Base-by-base conservation (phyloP, 257 asterid genomes). In the Knoxia roxburghii region DNA sequence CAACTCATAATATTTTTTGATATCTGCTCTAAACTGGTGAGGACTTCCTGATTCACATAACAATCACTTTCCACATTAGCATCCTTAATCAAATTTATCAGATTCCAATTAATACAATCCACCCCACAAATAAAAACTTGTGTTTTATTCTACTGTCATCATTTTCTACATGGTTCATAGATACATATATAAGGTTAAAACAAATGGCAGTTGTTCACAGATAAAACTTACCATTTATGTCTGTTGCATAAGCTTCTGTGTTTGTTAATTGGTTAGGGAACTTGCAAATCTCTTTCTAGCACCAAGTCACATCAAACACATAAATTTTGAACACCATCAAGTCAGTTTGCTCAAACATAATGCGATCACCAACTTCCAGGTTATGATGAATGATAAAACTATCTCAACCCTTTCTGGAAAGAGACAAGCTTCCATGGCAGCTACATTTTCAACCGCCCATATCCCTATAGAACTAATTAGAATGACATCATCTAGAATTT, bases 271-370 rank as follows among this genome's bases (percentile, higher is more conserved):
- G 18, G 24, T 26, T n/a, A n/a, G n/a, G n/a, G n/a, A n/a, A 50
- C 24, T 5, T 26, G 7, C 6, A 20, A 50, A 18, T 50, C 21
- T 50, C 55, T 50, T 26, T 13, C 23, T 13, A 18, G 18, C 8
- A 50, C 24, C 55, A 18, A n/a, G 4, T 15, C 11, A 50, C 24
- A 50, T 50, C 55, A 50, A 50, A 50, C 24, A 50, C 55, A 4
- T 50, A 26, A 20, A 50, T 5, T n/a, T 1, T 50, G 55, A 50
- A 50, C 11, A 50, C 55, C 57, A 51, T 51, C 57, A n/a, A 51
- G 57, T 51, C 57, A 51, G 57, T 51, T 51, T 51, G 57, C 57
- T 51, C 57, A 51, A 51, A 51, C 57, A 24, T 18, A 51, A 51
- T 27, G 8, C 20, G 24, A 27, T 51, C 26, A 0, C 9, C 3